These are phyloP conservation scores for Boletus speciosus DNA, from an alignment of 768 basidiomycete genomes.

Conservation along the genomic window DNA sequence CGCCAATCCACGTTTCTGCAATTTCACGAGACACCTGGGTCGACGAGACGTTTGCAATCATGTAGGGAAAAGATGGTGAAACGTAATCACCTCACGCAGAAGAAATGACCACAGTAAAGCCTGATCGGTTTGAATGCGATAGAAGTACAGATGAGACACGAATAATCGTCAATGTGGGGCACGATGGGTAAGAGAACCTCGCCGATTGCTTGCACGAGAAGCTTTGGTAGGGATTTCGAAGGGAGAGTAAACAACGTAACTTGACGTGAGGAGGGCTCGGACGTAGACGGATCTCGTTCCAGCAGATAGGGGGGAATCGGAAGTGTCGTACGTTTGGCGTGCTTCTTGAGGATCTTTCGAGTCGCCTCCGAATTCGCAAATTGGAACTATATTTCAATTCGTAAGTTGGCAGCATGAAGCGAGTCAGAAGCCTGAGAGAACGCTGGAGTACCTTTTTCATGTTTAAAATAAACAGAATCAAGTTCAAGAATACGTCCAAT, in stretches of 20 bases:
- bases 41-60: conserved; percentile 12
- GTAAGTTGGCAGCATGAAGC: not conserved
- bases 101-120: conserved; percentile 74
- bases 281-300: conserved; percentile 12
- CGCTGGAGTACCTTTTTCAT: conserved; percentile 62
- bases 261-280: conserved; percentile 26
- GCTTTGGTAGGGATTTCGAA: conserved; percentile 49
- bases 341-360: conserved; percentile 93
- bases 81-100: conserved; percentile 56
- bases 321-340: conserved; percentile 83
- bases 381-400: conserved; percentile 53
- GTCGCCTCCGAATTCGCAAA: conserved; percentile 84
- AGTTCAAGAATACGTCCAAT: conserved; percentile 64
- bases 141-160: conserved; percentile 82
- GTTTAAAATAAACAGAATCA: conserved; percentile 78
- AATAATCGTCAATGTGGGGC: conserved; percentile 79
- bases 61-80: not conserved
- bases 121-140: conserved; percentile 93
- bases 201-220: conserved; percentile 79
- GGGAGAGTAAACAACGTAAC: conserved; percentile 24
- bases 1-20: conserved; percentile 76
- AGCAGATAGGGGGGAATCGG: conserved; percentile 47
- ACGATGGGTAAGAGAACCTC: conserved; percentile 78
- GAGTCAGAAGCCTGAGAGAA: not conserved
- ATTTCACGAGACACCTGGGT: conserved; percentile 72